Evolutionary conservation across 169 alveolate genomes (phyloP), one percentile per base, ranked within the genome.

Genomic region (Plasmodium malariae): DNA sequence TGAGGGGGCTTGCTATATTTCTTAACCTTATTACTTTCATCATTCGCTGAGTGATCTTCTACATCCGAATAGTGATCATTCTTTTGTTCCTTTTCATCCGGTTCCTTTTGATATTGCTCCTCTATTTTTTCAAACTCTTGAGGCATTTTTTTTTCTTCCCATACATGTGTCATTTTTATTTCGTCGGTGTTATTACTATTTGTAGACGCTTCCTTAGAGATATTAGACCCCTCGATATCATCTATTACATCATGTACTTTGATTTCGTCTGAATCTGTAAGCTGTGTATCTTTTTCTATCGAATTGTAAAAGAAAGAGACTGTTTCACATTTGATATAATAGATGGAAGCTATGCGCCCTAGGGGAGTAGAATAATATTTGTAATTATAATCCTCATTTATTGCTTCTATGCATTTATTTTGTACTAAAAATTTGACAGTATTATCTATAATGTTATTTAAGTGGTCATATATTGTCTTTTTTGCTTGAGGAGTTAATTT

Each of bases 1-100:
- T 51, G 19, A 74, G 57, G 21, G 55, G 59, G 68, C 96, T 89
- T 37, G 67, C 28, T 51, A 93, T 55, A 68, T 94, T 14, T 76
- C 43, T 68, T 94, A 17, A 32, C 95, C 24, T 24, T 26, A 28
- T 26, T 70, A 26, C 36, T 55, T 37, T 24, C 43, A n/a, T 1
- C 28, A 89, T 70, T 51, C 32, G 57, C 54, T 12, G 60, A 49
- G 69, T 30, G 26, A 28, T 45, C 40, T 45, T 40, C 51, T 40
- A 37, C 28, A 6, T 19, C 71, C 28, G 55, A 7, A 67, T 54
- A 21, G 1, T 21, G 14, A 49, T 76, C 19, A 54, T 48, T 34
- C 4, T n/a, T 6, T 68, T 59, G 78, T 68, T 3, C 68, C 14
- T 1, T 45, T 12, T 0, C 14, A 1, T 17, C 55, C 14, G 9